Base-by-base conservation (phyloP, 2,329 filamentous ascomycete genomes). In the Fusarium ramigenum region DNA sequence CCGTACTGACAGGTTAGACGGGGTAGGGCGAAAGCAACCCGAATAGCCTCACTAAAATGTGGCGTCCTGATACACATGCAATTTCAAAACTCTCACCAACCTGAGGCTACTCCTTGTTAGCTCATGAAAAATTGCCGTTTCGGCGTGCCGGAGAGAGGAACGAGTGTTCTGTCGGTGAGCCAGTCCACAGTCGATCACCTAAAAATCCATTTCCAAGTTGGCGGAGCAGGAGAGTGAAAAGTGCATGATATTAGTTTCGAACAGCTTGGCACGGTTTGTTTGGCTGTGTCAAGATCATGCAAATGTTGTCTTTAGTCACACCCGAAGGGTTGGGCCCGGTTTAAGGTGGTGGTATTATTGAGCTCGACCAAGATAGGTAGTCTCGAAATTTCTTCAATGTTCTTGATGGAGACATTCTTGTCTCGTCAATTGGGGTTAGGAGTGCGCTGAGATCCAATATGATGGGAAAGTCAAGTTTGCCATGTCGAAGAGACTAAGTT, bases 231-330 rank as follows among this genome's bases (percentile, higher is more conserved):
- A 72, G 68, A 63, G 25, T 59, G 46, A 49, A 74, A 70, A 67
- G 39, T 73, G 71, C 71, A 61, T 73, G 71, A 73, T 74, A 39
- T 59, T 63, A 58, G 53, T 71, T 71, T 58, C 42, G 43, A 28
- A 60, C 42, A 47, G 61, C 66, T 74, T 70, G 72, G 63, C 67
- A 66, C 50, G 56, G 43, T 53, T 76, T 71, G 65, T 70, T 69
- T 61, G 56, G 64, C 68, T 77, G 75, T 76, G 75, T 77, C 75
- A 77, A 74, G 66, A 72, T 77, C 75, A 77, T 77, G 75, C 75
- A 77, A 75, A 76, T 70, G 43, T 47, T 52, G 46, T 43, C 72
- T 42, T 77, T 77, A 76, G 75, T 77, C 75, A 77, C 74, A 52
- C 44, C 28, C 44, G 36, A 40, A 65, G 46, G 50, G 60, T 63